These are phyloP conservation scores for Talaromyces piceae DNA, from an alignment of 2,329 filamentous ascomycete species.

Conservation along the genomic window DNA sequence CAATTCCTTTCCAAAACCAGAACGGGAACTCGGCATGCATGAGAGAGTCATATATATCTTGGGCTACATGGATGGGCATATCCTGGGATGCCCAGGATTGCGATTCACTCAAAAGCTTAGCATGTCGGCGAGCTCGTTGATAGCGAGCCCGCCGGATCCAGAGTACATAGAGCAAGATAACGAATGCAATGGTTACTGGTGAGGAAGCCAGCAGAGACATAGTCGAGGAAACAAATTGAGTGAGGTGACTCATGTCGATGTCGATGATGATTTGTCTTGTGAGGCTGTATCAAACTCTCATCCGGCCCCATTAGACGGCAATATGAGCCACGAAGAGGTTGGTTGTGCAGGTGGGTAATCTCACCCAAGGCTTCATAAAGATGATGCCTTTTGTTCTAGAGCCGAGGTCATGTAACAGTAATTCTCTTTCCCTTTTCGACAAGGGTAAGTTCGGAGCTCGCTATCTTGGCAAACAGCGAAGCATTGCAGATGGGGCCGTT, in stretches of 20 bases:
- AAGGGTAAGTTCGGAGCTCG: neutral
- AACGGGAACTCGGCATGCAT: constrained; percentile 46
- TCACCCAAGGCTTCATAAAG: neutral
- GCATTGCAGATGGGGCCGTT: neutral
- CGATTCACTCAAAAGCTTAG: neutral
- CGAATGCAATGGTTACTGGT: neutral
- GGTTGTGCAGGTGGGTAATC: neutral
- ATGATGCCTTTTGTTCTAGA: neutral
- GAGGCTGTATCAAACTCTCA: neutral
- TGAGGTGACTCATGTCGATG: neutral
- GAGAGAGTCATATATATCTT: neutral
- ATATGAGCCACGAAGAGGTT: neutral
- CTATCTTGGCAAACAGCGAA: neutral
- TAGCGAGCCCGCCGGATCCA: neutral
- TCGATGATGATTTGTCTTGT: neutral
- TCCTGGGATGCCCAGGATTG: neutral
- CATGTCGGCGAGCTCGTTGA: neutral
- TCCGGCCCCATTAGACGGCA: neutral
- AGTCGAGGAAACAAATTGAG: neutral
- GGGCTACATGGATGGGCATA: neutral
- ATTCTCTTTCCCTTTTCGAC: neutral
- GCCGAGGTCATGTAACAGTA: neutral
- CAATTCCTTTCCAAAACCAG: constrained; percentile 43
- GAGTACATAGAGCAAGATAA: neutral
- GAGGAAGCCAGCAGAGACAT: neutral